Evolutionary conservation across 495 filamentous ascomycete genomes (phyloP).

Genomic region (Aspergillus panamensis): DNA sequence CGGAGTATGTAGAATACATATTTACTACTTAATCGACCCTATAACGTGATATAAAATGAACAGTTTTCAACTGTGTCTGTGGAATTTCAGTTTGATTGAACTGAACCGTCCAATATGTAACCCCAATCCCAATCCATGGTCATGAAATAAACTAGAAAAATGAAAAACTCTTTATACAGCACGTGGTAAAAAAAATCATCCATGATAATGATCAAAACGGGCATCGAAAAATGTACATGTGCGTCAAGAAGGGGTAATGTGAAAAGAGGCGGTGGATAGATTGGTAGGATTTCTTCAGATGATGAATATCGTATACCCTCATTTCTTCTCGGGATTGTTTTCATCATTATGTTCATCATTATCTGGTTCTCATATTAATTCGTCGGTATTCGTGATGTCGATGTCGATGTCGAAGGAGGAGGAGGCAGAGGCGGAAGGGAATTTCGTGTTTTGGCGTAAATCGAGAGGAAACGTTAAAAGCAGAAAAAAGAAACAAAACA

Average conservation of each 20-base stretch:
- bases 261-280: background rate
- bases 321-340: background rate
- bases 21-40: too few relatives aligned
- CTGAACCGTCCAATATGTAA: background rate
- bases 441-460: background rate
- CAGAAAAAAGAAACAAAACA: constrained; percentile 20
- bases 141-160: background rate
- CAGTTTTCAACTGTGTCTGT: too few relatives aligned
- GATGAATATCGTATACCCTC: constrained; percentile 2
- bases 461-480: background rate
- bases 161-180: constrained; percentile 1
- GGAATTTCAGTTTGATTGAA: background rate
- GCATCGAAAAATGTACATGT: background rate
- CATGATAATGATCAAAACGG: background rate
- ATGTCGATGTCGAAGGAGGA: constrained; percentile 5
- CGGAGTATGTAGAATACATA: too few relatives aligned
- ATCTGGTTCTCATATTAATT: constrained; percentile 12
- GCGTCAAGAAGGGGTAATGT: background rate
- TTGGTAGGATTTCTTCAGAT: background rate
- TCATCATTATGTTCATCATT: constrained; percentile 13
- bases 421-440: background rate
- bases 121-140: background rate
- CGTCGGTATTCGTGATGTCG: constrained; percentile 12
- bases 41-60: too few relatives aligned
- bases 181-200: constrained; percentile 1